Evolutionary conservation across 2,329 filamentous ascomycete genomes (phyloP), one percentile per base, ranked within the genome.

Genomic region (Chlorencoelia australis): DNA sequence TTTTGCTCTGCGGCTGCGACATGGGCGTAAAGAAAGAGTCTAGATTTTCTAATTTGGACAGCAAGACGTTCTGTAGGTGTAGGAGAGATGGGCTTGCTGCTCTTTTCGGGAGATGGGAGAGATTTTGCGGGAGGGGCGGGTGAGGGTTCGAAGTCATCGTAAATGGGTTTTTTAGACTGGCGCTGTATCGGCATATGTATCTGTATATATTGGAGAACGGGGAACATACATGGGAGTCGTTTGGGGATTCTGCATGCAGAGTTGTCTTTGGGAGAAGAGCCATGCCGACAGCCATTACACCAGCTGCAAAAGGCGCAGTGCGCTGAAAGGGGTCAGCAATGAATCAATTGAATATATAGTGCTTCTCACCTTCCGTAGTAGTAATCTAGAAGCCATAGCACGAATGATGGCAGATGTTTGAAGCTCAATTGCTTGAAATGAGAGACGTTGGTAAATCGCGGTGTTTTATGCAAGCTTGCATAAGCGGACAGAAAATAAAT

Each of bases 1-100:
- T 77, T 73, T 60, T 86, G 79, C 67, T 96, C 89, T 52, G 80
- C 75, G 37, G 69, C 63, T 38, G 79, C 74, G 41, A 82, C 81
- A 56, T 88, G 76, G 35, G 69, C 62, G 68, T 96, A 82, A 29
- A 95, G 68, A 58, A 82, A 82, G 44, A 95, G 68, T 42, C 91
- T 86, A 41, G 73, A 83, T 50, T 71, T 73, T 53, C 84, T 78
- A 56, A 98, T 81, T 58, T 95, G 79, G 21, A 70, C 71, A 41
- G 91, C 86, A 24, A 98, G 75, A 33, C 87, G 81, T 62, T 94
- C 88, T 47, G 91, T 96, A 10, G 87, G 87, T 15, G 87, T 86
- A 10, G 85, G 84, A 44, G 66, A 62, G 42, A 46, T 47, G 37
- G 52, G 43, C 49, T 52, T 48, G 31, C 30, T 54, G 30, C 41